phyloP scores from a whole-genome alignment of 192 early-diverging fungal genomes.

The Helicostylum pulchrum region DNA sequence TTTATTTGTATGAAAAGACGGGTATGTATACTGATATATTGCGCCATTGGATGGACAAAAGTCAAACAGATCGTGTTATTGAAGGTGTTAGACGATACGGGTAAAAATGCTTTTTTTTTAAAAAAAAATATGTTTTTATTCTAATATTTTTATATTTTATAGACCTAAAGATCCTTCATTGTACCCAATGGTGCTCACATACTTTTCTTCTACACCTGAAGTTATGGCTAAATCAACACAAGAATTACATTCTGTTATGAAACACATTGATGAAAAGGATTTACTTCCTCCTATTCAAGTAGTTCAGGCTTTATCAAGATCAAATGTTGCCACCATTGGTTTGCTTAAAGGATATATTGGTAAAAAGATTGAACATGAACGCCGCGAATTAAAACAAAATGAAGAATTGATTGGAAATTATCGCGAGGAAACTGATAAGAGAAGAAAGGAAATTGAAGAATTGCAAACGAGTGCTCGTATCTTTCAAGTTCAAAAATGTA shows the following conservation, averaged over 20 bases:
- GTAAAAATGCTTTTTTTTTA: constrained; percentile 23
- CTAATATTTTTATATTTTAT: constrained; percentile 6
- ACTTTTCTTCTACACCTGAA: constrained; percentile 69
- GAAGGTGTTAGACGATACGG: constrained; percentile 62
- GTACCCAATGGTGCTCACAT: constrained; percentile 66
- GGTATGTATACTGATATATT: constrained; percentile 71
- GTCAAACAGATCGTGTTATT: constrained; percentile 64
- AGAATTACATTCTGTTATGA: constrained; percentile 66
- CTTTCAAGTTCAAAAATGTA: constrained; percentile 80
- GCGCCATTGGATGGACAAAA: constrained; percentile 68
- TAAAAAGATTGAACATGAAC: constrained; percentile 69
- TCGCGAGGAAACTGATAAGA: constrained; percentile 72
- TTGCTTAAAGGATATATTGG: constrained; percentile 85
- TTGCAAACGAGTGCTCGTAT: constrained; percentile 65
- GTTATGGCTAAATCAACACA: constrained; percentile 52
- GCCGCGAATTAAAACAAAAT: constrained; percentile 58
- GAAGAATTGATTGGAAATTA: constrained; percentile 71
- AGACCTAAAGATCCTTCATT: constrained; percentile 62
- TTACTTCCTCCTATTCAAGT: constrained; percentile 89
- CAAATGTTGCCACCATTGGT: constrained; percentile 81
- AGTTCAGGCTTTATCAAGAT: constrained; percentile 77
- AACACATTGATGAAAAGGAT: constrained; percentile 81
- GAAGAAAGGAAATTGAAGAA: constrained; percentile 78
- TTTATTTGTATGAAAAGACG: constrained; percentile 86
- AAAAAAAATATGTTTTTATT: background rate